A percentile compares a stretch with the other conserved stretches of the same genome.
Evolutionary conservation across 306 rosid genomes (phyloP).

Genomic region (Urtica urens): DNA sequence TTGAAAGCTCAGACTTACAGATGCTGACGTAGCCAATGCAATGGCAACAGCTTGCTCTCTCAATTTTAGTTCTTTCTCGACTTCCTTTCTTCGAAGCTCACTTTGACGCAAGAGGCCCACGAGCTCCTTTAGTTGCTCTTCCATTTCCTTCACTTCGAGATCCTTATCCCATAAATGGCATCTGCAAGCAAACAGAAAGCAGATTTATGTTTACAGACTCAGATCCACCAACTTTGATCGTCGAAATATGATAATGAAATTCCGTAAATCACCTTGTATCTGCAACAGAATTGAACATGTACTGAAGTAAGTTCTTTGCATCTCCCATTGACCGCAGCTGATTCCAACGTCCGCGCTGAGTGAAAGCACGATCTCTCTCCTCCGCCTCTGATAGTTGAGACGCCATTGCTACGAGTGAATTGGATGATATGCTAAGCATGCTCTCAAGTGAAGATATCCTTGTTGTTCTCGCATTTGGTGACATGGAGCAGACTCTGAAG

Average conservation of each 20-base stretch:
- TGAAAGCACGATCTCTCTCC: conserved; percentile 92
- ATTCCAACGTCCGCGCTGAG: conserved; percentile 96
- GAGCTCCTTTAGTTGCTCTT: conserved; percentile 95
- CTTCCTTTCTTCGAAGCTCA: conserved; percentile 84
- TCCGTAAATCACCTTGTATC: conserved; percentile 57
- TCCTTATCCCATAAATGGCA: conserved; percentile 96
- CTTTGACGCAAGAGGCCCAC: conserved; percentile 91
- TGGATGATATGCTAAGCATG: conserved; percentile 89
- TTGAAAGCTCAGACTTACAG: conserved; percentile 40
- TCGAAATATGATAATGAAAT: neutral
- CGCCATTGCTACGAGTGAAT: conserved; percentile 98
- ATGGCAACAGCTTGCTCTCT: conserved; percentile 72
- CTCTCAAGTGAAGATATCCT: conserved; percentile 87
- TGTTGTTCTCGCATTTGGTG: conserved; percentile 95
- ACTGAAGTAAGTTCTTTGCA: conserved; percentile 89
- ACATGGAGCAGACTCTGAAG: conserved; percentile 81
- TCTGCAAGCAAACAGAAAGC: conserved; percentile 29
- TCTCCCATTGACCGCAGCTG: conserved; percentile 98
- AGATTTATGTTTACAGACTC: conserved; percentile 21
- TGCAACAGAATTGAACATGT: conserved; percentile 84
- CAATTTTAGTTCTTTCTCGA: conserved; percentile 78
- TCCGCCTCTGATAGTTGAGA: conserved; percentile 99
- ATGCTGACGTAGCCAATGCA: conserved; percentile 63
- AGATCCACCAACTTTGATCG: neutral
- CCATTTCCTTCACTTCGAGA: conserved; percentile 86